These are phyloP conservation scores for Elsinoe necatrix DNA, from an alignment of 2,329 filamentous ascomycete species.

Conservation along the genomic window DNA sequence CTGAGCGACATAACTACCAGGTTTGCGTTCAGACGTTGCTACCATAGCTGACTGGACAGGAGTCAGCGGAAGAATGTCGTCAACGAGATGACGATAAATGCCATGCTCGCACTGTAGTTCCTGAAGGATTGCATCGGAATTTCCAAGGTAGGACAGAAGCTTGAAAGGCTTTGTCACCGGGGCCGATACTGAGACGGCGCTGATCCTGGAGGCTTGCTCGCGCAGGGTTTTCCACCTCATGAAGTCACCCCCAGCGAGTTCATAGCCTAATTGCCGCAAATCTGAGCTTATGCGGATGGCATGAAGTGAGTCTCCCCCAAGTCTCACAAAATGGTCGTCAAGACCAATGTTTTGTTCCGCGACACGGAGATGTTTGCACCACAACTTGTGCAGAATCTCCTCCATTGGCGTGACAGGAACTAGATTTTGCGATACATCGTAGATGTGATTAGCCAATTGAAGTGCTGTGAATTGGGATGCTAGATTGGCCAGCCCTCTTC, in stretches of 20 bases:
- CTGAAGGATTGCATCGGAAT: background rate
- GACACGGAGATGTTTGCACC: background rate
- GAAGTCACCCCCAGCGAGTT: background rate
- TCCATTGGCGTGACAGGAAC: background rate
- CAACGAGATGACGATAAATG: background rate
- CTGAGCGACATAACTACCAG: background rate
- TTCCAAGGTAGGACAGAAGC: background rate
- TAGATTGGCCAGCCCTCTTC: background rate
- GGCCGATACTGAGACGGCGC: background rate
- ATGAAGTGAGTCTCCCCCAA: slow-evolving; percentile 1
- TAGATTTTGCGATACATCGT: background rate
- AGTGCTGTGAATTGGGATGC: background rate
- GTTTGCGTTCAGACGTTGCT: background rate
- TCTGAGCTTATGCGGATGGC: background rate
- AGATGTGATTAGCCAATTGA: background rate
- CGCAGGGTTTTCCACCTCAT: background rate
- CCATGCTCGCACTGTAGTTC: background rate
- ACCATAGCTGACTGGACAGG: background rate
- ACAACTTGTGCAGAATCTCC: background rate
- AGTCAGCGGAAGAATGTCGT: background rate
- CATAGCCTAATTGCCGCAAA: background rate
- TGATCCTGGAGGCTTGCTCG: slow-evolving; percentile 10
- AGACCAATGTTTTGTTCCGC: background rate
- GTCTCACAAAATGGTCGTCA: background rate
- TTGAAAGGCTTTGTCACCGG: background rate